Percentiles rank a stretch among this genome's conserved stretches.
phyloP scores from a whole-genome alignment of 1,284 basidiomycete genomes.

The Cystobasidium pallidum region DNA sequence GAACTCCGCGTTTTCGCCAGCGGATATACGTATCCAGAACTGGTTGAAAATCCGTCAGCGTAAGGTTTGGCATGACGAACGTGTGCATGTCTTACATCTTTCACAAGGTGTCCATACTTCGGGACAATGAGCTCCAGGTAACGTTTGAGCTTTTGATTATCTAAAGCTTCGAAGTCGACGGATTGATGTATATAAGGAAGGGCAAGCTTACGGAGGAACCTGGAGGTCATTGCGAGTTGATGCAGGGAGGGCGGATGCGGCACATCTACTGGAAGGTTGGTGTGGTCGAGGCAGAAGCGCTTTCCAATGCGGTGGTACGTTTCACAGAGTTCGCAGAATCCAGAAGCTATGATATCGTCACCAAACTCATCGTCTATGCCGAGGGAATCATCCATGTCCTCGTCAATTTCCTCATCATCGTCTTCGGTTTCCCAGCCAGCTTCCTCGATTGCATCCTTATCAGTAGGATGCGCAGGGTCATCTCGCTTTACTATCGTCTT shows the following conservation, averaged over 20 bases:
- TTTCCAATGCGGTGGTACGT: neutral
- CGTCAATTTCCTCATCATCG: slow-evolving; percentile 26
- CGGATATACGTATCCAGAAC: slow-evolving; percentile 36
- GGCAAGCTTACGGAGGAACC: slow-evolving; percentile 22
- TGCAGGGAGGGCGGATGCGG: slow-evolving; percentile 6
- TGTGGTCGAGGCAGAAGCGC: neutral
- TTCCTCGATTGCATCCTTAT: slow-evolving; percentile 6
- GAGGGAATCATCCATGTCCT: slow-evolving; percentile 6
- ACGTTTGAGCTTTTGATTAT: slow-evolving; percentile 9
- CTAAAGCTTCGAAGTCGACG: slow-evolving; percentile 36
- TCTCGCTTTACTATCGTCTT: slow-evolving; percentile 10
- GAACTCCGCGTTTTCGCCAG: slow-evolving; percentile 35
- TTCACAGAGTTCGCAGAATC: neutral
- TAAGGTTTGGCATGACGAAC: too few relatives aligned
- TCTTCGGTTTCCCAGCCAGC: slow-evolving; percentile 40
- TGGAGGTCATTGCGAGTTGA: slow-evolving; percentile 27
- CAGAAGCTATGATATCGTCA: neutral
- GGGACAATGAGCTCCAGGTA: slow-evolving; percentile 31
- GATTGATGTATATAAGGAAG: slow-evolving; percentile 22
- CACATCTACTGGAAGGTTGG: neutral
- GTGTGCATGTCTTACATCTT: slow-evolving; percentile 25
- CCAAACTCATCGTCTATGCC: neutral
- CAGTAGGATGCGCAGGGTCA: neutral
- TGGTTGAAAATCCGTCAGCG: neutral
- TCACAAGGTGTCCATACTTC: slow-evolving; percentile 36